Percentiles rank a stretch among this genome's conserved stretches.
phyloP scores from a whole-genome alignment of 352 stramenopile species.

The Phytophthora hibernalis region DNA sequence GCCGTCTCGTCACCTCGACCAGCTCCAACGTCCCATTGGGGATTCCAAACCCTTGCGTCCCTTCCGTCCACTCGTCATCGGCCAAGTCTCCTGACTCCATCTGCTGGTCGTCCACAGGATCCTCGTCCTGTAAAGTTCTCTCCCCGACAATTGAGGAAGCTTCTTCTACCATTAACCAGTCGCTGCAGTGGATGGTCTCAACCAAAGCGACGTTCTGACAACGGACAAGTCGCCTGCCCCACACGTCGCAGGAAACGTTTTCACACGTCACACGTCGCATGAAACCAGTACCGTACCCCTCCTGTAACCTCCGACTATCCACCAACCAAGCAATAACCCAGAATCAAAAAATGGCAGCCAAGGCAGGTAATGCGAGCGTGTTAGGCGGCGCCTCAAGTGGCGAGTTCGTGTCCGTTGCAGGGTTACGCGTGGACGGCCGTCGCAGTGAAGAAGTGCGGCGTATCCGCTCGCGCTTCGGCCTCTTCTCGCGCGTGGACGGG shows the following conservation, averaged over 20 bases:
- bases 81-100: slow-evolving; percentile 7
- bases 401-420: slow-evolving; percentile 87
- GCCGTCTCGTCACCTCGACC: slow-evolving; percentile 21
- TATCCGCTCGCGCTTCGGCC: slow-evolving; percentile 82
- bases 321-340: slow-evolving; percentile 34
- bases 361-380: slow-evolving; percentile 64
- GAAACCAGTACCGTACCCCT: background rate
- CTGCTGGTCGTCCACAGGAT: slow-evolving; percentile 7
- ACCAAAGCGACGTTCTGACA: slow-evolving; percentile 12
- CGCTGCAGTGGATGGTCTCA: background rate
- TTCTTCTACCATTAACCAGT: slow-evolving; percentile 7
- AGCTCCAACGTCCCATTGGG: slow-evolving; percentile 33
- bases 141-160: background rate
- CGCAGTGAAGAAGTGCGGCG: slow-evolving; percentile 86
- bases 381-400: slow-evolving; percentile 60
- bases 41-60: slow-evolving; percentile 33
- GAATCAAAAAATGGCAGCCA: slow-evolving; percentile 53
- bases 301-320: background rate
- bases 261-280: slow-evolving; percentile 5
- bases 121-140: background rate
- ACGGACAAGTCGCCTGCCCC: too few relatives aligned
- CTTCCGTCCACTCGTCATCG: slow-evolving; percentile 14
- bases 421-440: slow-evolving; percentile 85
- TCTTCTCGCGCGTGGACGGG: slow-evolving; percentile 88
- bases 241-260: too few relatives aligned